phyloP scores from a whole-genome alignment of 441 rosid species.

The Manihot esculenta region DNA sequence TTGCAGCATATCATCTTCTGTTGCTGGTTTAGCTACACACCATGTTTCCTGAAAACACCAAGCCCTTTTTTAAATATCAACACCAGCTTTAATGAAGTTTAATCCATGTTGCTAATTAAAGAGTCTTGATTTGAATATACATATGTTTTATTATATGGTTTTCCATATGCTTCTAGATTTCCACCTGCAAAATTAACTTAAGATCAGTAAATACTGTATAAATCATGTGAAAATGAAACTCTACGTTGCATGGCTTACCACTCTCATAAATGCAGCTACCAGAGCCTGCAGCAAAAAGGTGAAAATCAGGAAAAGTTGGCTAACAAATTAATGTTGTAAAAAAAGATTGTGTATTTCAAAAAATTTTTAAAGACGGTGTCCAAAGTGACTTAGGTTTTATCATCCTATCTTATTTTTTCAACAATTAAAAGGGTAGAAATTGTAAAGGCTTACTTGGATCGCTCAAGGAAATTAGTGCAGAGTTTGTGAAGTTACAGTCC shows the following conservation, averaged over 20 bases:
- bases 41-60: conserved; percentile 19
- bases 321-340: no score
- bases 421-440: no score
- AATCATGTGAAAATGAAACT: no score
- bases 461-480: conserved; percentile 21
- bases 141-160: conserved; percentile 8
- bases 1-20: conserved; percentile 16
- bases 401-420: no score
- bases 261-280: conserved; percentile 32
- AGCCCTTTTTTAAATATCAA: neutral
- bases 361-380: no score
- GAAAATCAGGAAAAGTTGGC: neutral
- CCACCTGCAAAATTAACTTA: conserved; percentile 22
- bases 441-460: conserved; percentile 26
- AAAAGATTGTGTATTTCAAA: no score
- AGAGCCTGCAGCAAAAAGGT: conserved; percentile 27
- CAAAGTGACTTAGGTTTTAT: no score
- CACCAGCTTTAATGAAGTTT: no score
- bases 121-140: no score
- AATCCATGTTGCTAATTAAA: no score
- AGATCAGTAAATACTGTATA: neutral
- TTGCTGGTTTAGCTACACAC: conserved; percentile 34
- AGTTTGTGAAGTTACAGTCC: conserved; percentile 23
- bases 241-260: conserved; percentile 11
- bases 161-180: conserved; percentile 7